These are phyloP conservation scores for Kokia cookei DNA, from an alignment of 441 rosid species.

Conservation along the genomic window DNA sequence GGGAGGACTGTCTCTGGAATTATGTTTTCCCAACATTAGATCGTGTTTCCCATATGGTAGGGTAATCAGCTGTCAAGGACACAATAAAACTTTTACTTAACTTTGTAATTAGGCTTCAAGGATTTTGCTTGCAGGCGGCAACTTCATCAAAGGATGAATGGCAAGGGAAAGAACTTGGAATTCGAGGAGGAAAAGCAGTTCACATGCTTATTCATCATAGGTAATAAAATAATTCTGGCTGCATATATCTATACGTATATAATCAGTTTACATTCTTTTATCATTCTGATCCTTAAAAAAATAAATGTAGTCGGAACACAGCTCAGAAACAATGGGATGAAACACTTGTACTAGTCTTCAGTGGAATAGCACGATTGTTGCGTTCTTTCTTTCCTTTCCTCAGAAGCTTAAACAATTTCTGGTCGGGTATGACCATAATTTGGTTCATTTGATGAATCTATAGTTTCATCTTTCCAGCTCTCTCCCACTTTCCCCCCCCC, in stretches of 20 bases:
- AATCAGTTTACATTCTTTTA: neutral
- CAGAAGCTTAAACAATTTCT: conserved; percentile 69
- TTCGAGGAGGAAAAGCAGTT: conserved; percentile 94
- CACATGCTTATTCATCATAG: conserved; percentile 99
- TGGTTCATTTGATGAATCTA: neutral
- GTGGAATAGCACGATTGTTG: conserved; percentile 91
- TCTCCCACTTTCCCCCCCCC: too few relatives aligned
- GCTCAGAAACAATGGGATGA: conserved; percentile 99
- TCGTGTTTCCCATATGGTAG: conserved; percentile 94
- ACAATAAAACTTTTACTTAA: conserved; percentile 10
- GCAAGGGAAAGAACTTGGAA: conserved; percentile 97
- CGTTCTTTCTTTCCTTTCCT: conserved; percentile 94
- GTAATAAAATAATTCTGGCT: conserved; percentile 26
- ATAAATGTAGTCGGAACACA: conserved; percentile 82
- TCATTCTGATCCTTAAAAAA: conserved; percentile 10
- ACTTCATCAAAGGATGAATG: conserved; percentile 99
- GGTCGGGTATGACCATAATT: conserved; percentile 60
- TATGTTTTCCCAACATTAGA: conserved; percentile 89
- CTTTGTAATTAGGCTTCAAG: conserved; percentile 9
- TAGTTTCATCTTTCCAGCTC: neutral
- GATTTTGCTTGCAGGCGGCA: conserved; percentile 55
- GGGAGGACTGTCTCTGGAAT: conserved; percentile 99
- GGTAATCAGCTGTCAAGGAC: conserved; percentile 7
- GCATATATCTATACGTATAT: neutral
- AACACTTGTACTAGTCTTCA: conserved; percentile 92